These are phyloP conservation scores for Starmerella kuoi DNA, from an alignment of 805 yeast genomes.

Conservation along the genomic window DNA sequence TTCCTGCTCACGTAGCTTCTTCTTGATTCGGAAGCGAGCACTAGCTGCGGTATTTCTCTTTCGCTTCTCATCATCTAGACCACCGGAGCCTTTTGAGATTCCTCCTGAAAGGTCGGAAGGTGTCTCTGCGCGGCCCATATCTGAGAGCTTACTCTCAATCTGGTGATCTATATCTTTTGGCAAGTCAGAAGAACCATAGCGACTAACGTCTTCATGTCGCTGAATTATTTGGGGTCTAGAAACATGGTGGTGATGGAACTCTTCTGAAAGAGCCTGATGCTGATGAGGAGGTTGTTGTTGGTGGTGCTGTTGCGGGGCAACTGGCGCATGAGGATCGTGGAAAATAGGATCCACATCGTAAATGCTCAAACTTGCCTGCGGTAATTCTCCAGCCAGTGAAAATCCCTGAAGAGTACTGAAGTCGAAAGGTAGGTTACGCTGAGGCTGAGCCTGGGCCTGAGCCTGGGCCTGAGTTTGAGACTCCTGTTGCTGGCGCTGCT, in stretches of 20 bases:
- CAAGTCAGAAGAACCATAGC: constrained; percentile 6
- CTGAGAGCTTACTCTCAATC: not conserved
- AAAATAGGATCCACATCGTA: constrained; percentile 19
- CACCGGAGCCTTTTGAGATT: not conserved
- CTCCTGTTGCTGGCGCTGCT: constrained; percentile 8
- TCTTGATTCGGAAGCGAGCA: constrained; percentile 84
- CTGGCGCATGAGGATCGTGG: constrained; percentile 9
- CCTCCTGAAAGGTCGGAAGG: not conserved
- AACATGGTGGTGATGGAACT: constrained; percentile 5
- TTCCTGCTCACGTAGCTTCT: constrained; percentile 84
- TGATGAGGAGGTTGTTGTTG: constrained; percentile 6
- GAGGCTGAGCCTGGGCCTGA: constrained; percentile 5
- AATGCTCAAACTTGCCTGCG: constrained; percentile 19
- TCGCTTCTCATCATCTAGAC: constrained; percentile 54
- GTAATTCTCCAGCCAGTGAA: constrained; percentile 28
- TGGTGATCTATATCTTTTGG: not conserved
- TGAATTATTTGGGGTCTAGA: constrained; percentile 12
- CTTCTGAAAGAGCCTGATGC: constrained; percentile 2
- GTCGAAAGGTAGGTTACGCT: constrained; percentile 19
- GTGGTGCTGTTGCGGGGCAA: not conserved
- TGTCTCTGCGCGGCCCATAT: not conserved
- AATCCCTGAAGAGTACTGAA: constrained; percentile 26
- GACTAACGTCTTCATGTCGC: constrained; percentile 19
- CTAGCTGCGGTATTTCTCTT: constrained; percentile 87
- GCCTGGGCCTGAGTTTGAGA: constrained; percentile 22